Conservation (phyloP, 345 rosid species). For the Punica granatum region DNA sequence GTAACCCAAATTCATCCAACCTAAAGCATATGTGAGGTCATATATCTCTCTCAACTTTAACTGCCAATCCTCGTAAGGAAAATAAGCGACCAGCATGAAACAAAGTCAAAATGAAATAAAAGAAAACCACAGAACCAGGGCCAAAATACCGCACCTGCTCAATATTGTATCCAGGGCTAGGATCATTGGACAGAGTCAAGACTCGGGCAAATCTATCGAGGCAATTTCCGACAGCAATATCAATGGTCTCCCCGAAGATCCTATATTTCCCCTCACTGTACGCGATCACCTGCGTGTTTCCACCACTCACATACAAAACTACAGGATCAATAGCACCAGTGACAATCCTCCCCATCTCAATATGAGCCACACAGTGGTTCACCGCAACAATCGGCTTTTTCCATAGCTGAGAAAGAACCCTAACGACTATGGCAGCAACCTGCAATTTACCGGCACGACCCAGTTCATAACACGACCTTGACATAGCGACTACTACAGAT, state of each 20-base stretch:
- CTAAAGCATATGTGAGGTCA: not conserved
- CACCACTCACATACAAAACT: constrained; percentile 94
- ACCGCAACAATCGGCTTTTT: constrained; percentile 80
- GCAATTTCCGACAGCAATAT: constrained; percentile 97
- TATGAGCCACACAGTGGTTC: constrained; percentile 97
- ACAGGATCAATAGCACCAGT: constrained; percentile 93
- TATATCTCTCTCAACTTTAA: not conserved
- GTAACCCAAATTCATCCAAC: not conserved
- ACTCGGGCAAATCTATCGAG: constrained; percentile 94
- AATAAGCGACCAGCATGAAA: not conserved
- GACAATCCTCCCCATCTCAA: constrained; percentile 96
- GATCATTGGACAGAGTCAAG: constrained; percentile 85
- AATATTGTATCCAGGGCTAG: constrained; percentile 97
- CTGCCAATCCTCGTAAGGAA: not conserved
- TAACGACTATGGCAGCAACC: constrained; percentile 64
- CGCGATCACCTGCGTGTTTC: constrained; percentile 97
- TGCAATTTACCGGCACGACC: constrained; percentile 23
- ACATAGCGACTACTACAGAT: not conserved
- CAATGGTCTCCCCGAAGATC: constrained; percentile 95
- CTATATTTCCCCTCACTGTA: constrained; percentile 91
- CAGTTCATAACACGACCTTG: not conserved
- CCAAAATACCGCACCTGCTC: constrained; percentile 59
- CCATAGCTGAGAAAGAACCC: constrained; percentile 87
- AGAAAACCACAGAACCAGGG: not conserved
- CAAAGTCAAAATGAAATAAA: not conserved